phyloP scores from a whole-genome alignment of 139 green algal species.

The Volvox reticuliferus region DNA sequence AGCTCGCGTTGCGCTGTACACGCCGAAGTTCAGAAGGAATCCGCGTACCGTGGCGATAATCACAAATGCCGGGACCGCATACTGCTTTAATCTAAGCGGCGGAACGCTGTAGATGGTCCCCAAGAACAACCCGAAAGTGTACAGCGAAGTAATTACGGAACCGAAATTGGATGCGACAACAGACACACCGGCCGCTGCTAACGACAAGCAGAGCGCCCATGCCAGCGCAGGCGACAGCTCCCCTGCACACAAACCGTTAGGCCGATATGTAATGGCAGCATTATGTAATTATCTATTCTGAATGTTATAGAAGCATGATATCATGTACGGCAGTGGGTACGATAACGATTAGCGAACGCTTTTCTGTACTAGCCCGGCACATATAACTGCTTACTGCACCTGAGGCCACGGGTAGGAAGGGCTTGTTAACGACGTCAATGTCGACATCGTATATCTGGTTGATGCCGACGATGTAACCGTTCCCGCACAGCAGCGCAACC shows the following conservation, averaged over 20 bases:
- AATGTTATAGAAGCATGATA: too few relatives aligned
- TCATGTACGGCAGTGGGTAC: not conserved
- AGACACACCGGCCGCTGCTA: conserved; percentile 84
- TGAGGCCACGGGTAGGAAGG: conserved; percentile 96
- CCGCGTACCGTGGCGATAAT: conserved; percentile 98
- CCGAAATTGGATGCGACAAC: conserved; percentile 91
- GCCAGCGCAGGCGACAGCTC: conserved; percentile 74
- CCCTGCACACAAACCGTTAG: conserved; percentile 42
- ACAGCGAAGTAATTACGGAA: conserved; percentile 89
- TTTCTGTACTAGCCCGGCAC: not conserved
- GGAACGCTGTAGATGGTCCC: conserved; percentile 98
- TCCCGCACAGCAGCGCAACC: conserved; percentile 94
- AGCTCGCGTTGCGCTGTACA: conserved; percentile 95
- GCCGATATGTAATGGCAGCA: too few relatives aligned
- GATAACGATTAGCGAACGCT: not conserved
- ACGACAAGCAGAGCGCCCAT: conserved; percentile 78
- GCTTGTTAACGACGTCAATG: conserved; percentile 98
- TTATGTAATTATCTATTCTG: too few relatives aligned
- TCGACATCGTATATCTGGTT: conserved; percentile 98
- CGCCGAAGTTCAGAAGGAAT: conserved; percentile 99
- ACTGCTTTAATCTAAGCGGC: conserved; percentile 95
- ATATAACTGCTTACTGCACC: conserved; percentile 58
- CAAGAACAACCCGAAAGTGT: conserved; percentile 93
- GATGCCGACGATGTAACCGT: conserved; percentile 99
- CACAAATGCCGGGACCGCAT: conserved; percentile 93